A percentile compares a stretch with the other conserved stretches of the same genome.
These are phyloP conservation scores for Talaromyces sp. DNA, from an alignment of 2,329 filamentous ascomycete genomes.

Conservation along the genomic window DNA sequence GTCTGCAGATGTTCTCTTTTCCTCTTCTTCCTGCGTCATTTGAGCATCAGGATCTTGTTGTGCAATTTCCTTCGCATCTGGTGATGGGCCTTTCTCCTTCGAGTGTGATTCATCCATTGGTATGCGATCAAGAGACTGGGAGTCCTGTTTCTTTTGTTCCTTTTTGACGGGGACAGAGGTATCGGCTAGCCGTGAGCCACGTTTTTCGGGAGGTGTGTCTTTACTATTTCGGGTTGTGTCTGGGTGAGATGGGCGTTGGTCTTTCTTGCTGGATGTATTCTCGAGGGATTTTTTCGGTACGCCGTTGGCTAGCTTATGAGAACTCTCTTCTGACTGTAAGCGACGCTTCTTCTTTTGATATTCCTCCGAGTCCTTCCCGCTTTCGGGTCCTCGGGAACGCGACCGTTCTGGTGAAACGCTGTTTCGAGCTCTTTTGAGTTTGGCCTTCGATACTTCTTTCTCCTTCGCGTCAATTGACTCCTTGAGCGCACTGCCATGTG, in stretches of 20 bases:
- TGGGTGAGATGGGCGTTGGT: conserved; percentile 14
- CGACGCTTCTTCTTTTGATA: conserved; percentile 39
- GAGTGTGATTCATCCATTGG: conserved; percentile 20
- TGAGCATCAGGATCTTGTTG: not conserved
- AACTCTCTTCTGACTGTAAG: conserved; percentile 34
- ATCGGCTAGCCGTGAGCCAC: conserved; percentile 14
- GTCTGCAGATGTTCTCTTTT: conserved; percentile 16
- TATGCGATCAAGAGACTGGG: conserved; percentile 22
- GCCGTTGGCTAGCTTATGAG: conserved; percentile 26
- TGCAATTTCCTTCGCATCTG: conserved; percentile 16
- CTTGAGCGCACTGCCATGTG: conserved; percentile 14
- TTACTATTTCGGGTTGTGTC: conserved; percentile 15
- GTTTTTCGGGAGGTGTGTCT: conserved; percentile 8
- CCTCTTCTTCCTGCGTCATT: conserved; percentile 14
- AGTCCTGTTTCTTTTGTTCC: conserved; percentile 25
- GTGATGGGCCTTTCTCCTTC: conserved; percentile 16
- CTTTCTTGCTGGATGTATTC: conserved; percentile 2
- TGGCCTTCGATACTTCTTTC: conserved; percentile 6
- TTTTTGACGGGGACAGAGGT: conserved; percentile 22
- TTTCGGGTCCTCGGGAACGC: conserved; percentile 28
- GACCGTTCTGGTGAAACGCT: conserved; percentile 38
- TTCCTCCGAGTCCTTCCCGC: conserved; percentile 25
- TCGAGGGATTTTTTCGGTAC: conserved; percentile 21
- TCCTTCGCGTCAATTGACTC: conserved; percentile 1
- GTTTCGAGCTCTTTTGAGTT: conserved; percentile 36